Percentiles rank a stretch among this genome's conserved stretches.
Evolutionary conservation across 495 filamentous ascomycete genomes (phyloP).

Genomic region (Hyaloscypha finlandica): DNA sequence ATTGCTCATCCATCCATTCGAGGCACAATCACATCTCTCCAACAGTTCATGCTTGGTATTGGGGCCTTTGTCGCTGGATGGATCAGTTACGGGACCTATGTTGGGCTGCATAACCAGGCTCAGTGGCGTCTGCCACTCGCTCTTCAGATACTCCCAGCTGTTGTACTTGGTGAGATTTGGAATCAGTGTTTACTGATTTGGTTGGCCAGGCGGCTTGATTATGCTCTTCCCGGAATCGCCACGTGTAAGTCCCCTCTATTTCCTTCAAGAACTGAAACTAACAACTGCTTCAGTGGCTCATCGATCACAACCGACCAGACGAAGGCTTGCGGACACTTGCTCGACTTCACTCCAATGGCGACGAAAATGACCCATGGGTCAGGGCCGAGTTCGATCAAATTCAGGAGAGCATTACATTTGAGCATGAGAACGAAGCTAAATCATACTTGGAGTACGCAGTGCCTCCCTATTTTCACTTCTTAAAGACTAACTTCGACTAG

Average conservation of each 20-base stretch:
- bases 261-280: background rate
- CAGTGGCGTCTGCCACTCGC: conserved; percentile 60
- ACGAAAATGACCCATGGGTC: conserved; percentile 62
- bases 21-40: conserved; percentile 52
- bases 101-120: conserved; percentile 36
- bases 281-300: conserved; percentile 53
- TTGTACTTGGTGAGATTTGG: conserved; percentile 43
- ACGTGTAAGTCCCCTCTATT: conserved; percentile 18
- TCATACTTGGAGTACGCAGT: conserved; percentile 55
- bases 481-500: background rate
- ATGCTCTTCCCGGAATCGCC: conserved; percentile 60
- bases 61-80: conserved; percentile 50
- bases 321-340: conserved; percentile 61
- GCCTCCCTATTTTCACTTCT: background rate
- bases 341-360: conserved; percentile 57
- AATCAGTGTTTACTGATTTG: conserved; percentile 15
- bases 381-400: conserved; percentile 67
- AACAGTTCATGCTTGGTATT: conserved; percentile 64
- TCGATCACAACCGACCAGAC: conserved; percentile 51
- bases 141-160: conserved; percentile 60
- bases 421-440: conserved; percentile 66
- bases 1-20: conserved; percentile 58
- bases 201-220: conserved; percentile 40
- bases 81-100: conserved; percentile 45
- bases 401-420: conserved; percentile 58